phyloP scores from a whole-genome alignment of 1,139 yeast species.

The Blastobotrys capitulatus region DNA sequence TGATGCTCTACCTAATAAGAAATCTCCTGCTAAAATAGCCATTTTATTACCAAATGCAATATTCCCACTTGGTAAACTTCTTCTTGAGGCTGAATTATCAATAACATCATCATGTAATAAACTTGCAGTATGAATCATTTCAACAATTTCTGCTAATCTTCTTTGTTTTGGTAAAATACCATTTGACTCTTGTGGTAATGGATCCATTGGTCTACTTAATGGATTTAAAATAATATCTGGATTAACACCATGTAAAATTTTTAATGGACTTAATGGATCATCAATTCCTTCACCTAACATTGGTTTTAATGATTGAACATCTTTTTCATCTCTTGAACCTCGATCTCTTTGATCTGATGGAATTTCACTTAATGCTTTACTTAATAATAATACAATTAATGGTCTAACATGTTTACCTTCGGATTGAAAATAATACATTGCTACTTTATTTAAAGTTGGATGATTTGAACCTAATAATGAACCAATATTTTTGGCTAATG shows the following conservation, averaged over 20 bases:
- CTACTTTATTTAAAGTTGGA: constrained; percentile 83
- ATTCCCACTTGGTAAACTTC: constrained; percentile 90
- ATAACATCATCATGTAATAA: constrained; percentile 95
- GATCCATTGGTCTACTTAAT: constrained; percentile 71
- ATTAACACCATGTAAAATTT: constrained; percentile 81
- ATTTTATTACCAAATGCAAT: constrained; percentile 92
- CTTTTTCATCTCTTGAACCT: constrained; percentile 32
- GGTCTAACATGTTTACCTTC: constrained; percentile 97
- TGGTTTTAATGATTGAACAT: constrained; percentile 28
- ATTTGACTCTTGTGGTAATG: constrained; percentile 46
- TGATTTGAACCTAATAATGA: constrained; percentile 85
- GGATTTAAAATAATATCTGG: constrained; percentile 79
- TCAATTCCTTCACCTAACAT: constrained; percentile 30
- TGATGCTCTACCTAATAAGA: constrained; percentile 89
- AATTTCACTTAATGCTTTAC: constrained; percentile 74
- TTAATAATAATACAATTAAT: constrained; percentile 70
- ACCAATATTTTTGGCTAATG: constrained; percentile 81
- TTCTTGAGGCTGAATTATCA: constrained; percentile 83
- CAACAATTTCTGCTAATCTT: constrained; percentile 93
- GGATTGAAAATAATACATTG: constrained; percentile 89
- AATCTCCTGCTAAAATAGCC: constrained; percentile 97
- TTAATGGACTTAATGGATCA: constrained; percentile 64
- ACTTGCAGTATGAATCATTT: constrained; percentile 98
- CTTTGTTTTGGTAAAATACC: constrained; percentile 89
- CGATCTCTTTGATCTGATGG: constrained; percentile 64